Evolutionary conservation across 2,329 filamentous ascomycete species (phyloP).

Genomic region (Pseudocercospora vitis): DNA sequence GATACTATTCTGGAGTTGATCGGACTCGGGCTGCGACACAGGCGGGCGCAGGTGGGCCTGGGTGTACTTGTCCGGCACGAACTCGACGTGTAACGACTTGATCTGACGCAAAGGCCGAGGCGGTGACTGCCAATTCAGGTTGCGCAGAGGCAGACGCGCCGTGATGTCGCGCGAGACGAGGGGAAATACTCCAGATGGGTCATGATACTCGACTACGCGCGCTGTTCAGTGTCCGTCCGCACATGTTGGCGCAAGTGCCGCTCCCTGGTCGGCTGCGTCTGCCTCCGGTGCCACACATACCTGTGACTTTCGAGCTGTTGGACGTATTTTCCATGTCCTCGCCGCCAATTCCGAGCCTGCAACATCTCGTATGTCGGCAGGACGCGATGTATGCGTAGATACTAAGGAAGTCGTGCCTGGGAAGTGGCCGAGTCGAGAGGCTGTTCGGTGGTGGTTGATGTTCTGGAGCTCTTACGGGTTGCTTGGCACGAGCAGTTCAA

Average conservation of each 20-base stretch:
- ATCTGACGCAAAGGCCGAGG: slow-evolving; percentile 89
- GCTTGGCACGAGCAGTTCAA: too few species aligned
- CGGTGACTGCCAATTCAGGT: slow-evolving; percentile 96
- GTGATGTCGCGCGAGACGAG: slow-evolving; percentile 75
- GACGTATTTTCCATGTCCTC: slow-evolving; percentile 37
- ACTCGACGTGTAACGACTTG: slow-evolving; percentile 84
- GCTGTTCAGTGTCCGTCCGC: slow-evolving; percentile 14
- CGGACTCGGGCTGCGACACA: slow-evolving; percentile 24
- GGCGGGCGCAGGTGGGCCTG: slow-evolving; percentile 27
- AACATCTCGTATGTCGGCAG: slow-evolving; percentile 31
- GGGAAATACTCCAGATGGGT: slow-evolving; percentile 85
- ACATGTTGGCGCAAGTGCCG: slow-evolving; percentile 1
- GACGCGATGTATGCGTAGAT: slow-evolving; percentile 5
- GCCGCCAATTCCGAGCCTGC: slow-evolving; percentile 25
- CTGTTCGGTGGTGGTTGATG: too few species aligned
- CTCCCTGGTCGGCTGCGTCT: not conserved
- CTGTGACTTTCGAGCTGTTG: slow-evolving; percentile 53
- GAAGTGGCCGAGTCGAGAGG: too few species aligned
- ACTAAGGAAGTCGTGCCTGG: too few species aligned
- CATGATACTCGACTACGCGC: slow-evolving; percentile 85
- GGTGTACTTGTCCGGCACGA: slow-evolving; percentile 57
- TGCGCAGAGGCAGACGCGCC: slow-evolving; percentile 77
- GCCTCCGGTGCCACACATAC: slow-evolving; percentile 33
- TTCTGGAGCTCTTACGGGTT: too few species aligned
- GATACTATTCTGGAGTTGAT: slow-evolving; percentile 39